A percentile compares a stretch with the other conserved stretches of the same genome.
phyloP scores from a whole-genome alignment of 2,329 filamentous ascomycete species.

The Alternaria infectoria region DNA sequence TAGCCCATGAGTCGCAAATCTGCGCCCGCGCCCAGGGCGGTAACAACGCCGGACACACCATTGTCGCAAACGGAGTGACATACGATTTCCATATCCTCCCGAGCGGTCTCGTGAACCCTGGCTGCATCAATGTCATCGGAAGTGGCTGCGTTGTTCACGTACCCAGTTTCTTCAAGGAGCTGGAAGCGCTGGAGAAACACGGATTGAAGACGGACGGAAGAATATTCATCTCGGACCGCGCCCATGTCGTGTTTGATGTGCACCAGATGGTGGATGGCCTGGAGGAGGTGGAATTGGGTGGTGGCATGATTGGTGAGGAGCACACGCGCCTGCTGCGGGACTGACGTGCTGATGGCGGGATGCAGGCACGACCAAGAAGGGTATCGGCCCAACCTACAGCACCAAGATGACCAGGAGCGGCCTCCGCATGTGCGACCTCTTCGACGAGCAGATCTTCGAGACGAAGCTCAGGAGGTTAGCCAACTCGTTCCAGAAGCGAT shows the following conservation, averaged over 20 bases:
- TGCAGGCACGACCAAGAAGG: conserved; percentile 60
- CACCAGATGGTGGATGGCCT: conserved; percentile 73
- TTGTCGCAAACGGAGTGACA: conserved; percentile 55
- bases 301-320: conserved; percentile 50
- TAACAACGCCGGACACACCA: conserved; percentile 62
- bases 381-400: conserved; percentile 65
- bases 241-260: conserved; percentile 69
- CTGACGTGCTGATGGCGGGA: conserved; percentile 35
- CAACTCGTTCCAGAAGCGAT: conserved; percentile 70
- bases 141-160: conserved; percentile 71
- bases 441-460: conserved; percentile 71
- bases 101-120: conserved; percentile 74
- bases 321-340: not conserved
- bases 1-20: conserved; percentile 59
- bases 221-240: conserved; percentile 69
- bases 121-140: conserved; percentile 74
- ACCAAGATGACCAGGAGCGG: conserved; percentile 71
- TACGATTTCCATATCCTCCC: conserved; percentile 52
- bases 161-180: conserved; percentile 70
- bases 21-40: conserved; percentile 66
- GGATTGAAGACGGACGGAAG: conserved; percentile 64
- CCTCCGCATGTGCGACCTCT: conserved; percentile 70
- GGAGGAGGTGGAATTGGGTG: conserved; percentile 63
- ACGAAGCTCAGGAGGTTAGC: conserved; percentile 68
- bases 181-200: conserved; percentile 65